Conservation (phyloP, 306 rosid genomes). For the Gleditsia sinensis region DNA sequence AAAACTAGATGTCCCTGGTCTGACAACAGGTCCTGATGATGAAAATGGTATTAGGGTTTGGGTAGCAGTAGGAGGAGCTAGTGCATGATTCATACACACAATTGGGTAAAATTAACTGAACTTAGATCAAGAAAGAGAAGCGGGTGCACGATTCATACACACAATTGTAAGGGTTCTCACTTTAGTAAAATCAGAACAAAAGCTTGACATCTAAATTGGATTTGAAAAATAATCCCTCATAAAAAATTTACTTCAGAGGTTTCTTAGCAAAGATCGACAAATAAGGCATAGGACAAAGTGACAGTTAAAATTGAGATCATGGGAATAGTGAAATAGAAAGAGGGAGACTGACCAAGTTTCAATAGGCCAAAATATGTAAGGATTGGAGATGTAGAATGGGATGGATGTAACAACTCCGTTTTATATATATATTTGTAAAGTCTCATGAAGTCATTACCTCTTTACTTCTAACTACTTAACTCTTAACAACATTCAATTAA, state of each 20-base stretch:
- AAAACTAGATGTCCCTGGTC: slow-evolving; percentile 62
- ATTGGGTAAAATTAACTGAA: too few relatives aligned
- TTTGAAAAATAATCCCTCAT: background rate
- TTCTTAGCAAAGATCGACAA: slow-evolving; percentile 21
- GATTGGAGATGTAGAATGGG: slow-evolving; percentile 37
- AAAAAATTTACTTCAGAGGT: background rate
- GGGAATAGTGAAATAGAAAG: background rate
- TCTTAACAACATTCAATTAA: too few relatives aligned
- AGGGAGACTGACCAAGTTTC: slow-evolving; percentile 34
- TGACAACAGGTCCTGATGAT: slow-evolving; percentile 48
- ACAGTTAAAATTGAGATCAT: slow-evolving; percentile 34
- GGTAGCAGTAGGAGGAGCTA: slow-evolving; percentile 52
- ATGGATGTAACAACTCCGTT: too few relatives aligned
- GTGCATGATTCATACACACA: too few relatives aligned
- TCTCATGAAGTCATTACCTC: too few relatives aligned
- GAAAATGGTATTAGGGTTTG: slow-evolving; percentile 54
- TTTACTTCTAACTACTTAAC: too few relatives aligned
- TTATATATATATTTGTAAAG: too few relatives aligned
- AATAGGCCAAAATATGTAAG: too few relatives aligned
- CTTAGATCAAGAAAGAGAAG: too few relatives aligned
- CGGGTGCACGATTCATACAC: too few relatives aligned
- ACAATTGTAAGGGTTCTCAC: slow-evolving; percentile 26
- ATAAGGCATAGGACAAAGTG: background rate
- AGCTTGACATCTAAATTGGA: background rate
- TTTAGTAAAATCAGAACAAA: background rate